These are phyloP conservation scores for Jaltomata sinuosa DNA, from an alignment of 257 asterid species.

Conservation along the genomic window DNA sequence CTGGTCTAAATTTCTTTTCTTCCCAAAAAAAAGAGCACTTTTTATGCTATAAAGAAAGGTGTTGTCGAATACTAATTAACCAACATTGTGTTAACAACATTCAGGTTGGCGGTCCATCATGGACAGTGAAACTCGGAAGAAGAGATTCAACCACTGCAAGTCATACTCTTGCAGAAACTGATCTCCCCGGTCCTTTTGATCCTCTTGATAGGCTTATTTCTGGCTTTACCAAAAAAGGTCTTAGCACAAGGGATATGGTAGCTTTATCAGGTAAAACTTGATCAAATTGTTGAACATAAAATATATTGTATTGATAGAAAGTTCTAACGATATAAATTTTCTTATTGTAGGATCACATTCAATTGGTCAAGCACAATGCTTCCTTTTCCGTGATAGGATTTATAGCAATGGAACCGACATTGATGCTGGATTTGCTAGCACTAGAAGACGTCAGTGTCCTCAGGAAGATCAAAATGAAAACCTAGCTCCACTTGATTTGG, in stretches of 20 bases:
- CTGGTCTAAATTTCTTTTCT: no score
- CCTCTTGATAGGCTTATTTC: background rate
- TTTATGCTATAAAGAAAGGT: no score
- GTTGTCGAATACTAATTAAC: background rate
- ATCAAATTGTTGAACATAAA: background rate
- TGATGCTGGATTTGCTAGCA: conserved; percentile 23
- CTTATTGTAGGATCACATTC: background rate
- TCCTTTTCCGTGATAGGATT: conserved; percentile 23
- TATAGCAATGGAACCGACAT: conserved; percentile 33
- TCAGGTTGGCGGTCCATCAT: background rate
- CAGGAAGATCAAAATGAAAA: conserved; percentile 16
- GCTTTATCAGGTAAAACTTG: background rate
- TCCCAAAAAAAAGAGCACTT: no score
- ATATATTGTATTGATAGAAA: background rate
- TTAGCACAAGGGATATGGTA: background rate
- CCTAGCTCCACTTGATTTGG: background rate
- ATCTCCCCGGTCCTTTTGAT: background rate
- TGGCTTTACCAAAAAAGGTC: background rate
- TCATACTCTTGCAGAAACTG: background rate
- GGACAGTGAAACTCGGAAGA: background rate
- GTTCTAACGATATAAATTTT: background rate
- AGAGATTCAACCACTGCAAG: background rate
- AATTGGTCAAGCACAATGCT: background rate
- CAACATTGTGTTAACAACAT: background rate
- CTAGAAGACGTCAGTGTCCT: background rate